Percentiles rank a stretch among this genome's conserved stretches.
These are phyloP conservation scores for Eimeria maxima DNA, from an alignment of 169 alveolate genomes.

Conservation along the genomic window DNA sequence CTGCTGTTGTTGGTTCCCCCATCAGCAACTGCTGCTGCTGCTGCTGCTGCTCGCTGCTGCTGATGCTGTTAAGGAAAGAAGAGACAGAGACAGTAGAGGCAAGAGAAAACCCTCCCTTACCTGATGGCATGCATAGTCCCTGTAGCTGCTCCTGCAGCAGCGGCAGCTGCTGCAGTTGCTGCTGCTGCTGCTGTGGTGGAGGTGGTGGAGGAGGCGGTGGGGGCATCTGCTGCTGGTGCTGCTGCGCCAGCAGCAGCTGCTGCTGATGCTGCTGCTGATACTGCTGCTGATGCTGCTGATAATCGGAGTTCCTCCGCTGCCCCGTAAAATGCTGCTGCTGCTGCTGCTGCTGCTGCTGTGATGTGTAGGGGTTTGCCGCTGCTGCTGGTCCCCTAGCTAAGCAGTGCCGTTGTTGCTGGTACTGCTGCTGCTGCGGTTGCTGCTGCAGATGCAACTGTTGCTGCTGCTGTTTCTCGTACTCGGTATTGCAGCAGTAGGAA, in stretches of 20 bases:
- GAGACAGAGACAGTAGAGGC: background rate
- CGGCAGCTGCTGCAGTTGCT: conserved; percentile 32
- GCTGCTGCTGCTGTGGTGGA: background rate
- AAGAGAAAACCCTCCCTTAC: background rate
- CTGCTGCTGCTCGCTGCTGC: background rate
- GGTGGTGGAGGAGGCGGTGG: background rate
- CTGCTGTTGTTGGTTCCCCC: conserved; percentile 10
- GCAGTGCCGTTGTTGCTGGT: conserved; percentile 26
- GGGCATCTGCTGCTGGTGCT: background rate
- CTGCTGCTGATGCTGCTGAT: conserved; percentile 35
- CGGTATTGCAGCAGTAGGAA: conserved; percentile 5
- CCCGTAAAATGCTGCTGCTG: background rate
- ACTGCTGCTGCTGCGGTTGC: background rate
- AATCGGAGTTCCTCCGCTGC: conserved; percentile 31
- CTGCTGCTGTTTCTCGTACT: conserved; percentile 14
- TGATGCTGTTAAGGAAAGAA: conserved; percentile 9
- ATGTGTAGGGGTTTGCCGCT: background rate
- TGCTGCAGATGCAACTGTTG: conserved; percentile 4
- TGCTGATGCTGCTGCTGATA: background rate
- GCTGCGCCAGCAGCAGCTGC: background rate
- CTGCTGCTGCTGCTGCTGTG: conserved; percentile 5
- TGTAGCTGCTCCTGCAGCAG: conserved; percentile 76
- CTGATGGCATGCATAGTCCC: conserved; percentile 31
- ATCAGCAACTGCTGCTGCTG: background rate
- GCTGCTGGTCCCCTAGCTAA: background rate